Conservation (phyloP, 2,329 filamentous ascomycete genomes). For the Colletotrichum lini region DNA sequence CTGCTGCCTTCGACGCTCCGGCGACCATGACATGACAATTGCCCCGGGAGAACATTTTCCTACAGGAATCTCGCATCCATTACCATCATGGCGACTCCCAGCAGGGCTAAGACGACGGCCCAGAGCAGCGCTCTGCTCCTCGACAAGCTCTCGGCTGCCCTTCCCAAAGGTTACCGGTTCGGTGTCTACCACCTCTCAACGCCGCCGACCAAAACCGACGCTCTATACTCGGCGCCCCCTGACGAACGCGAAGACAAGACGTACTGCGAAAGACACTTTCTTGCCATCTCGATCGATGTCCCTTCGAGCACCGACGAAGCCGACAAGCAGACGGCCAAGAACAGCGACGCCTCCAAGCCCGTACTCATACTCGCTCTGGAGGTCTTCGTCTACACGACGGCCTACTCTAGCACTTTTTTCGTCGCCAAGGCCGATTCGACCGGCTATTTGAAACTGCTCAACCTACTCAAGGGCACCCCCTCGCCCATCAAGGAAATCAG, state of each 20-base stretch:
- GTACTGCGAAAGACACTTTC: conserved; percentile 87
- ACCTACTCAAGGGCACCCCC: conserved; percentile 71
- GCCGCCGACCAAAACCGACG: conserved; percentile 79
- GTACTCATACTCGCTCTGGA: conserved; percentile 89
- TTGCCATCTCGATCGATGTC: conserved; percentile 65
- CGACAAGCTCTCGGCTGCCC: conserved; percentile 61
- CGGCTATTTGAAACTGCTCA: conserved; percentile 81
- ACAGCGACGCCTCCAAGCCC: conserved; percentile 52
- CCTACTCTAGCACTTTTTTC: conserved; percentile 87
- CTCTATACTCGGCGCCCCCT: conserved; percentile 85
- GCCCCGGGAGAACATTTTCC: not conserved
- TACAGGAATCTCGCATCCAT: not conserved
- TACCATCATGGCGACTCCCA: conserved; percentile 46
- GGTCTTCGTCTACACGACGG: conserved; percentile 87
- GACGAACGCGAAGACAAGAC: conserved; percentile 81
- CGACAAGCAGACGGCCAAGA: conserved; percentile 3
- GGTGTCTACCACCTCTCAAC: conserved; percentile 90
- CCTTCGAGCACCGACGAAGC: conserved; percentile 41
- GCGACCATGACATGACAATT: conserved; percentile 23
- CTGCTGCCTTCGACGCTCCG: not conserved
- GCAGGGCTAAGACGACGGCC: conserved; percentile 34
- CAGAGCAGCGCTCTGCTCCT: conserved; percentile 51
- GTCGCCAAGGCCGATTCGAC: conserved; percentile 98
- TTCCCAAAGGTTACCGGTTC: conserved; percentile 72
- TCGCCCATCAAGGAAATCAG: conserved; percentile 84